These are phyloP conservation scores for Neurospora sp. DNA, from an alignment of 495 filamentous ascomycete species.

Conservation along the genomic window DNA sequence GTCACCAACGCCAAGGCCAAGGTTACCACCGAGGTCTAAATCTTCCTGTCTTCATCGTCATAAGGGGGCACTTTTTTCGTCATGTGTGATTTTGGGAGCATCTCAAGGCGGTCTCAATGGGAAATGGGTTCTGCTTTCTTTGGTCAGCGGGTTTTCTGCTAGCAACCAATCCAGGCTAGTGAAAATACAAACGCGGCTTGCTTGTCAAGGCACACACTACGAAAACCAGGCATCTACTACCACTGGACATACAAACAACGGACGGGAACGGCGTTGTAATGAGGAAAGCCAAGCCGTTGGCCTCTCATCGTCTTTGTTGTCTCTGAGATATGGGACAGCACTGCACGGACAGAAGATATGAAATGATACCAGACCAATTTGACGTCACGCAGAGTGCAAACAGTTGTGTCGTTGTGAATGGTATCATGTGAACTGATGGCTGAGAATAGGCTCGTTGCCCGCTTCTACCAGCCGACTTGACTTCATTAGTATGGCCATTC, in stretches of 20 bases:
- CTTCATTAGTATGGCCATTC: not conserved
- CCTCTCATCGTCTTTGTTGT: not conserved
- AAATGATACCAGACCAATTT: not conserved
- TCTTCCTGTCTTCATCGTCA: conserved; percentile 3
- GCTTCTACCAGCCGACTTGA: not conserved
- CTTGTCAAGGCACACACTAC: conserved; percentile 3
- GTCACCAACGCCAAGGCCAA: conserved; percentile 98
- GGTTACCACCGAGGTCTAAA: conserved; percentile 93
- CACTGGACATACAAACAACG: not conserved
- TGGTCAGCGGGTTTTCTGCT: conserved; percentile 1
- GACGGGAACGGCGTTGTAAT: not conserved
- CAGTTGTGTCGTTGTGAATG: not conserved
- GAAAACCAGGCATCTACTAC: not conserved
- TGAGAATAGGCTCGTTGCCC: not conserved
- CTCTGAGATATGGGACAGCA: not conserved
- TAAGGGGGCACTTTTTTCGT: conserved; percentile 18
- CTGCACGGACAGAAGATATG: not conserved
- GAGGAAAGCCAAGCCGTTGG: not conserved
- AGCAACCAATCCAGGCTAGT: conserved; percentile 5
- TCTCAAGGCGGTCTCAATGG: conserved; percentile 20
- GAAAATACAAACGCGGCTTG: conserved; percentile 4
- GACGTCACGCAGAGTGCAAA: not conserved
- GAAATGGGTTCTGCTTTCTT: conserved; percentile 7
- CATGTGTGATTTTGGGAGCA: conserved; percentile 21
- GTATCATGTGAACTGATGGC: not conserved